Evolutionary conservation across 106 monocot genomes (phyloP), one percentile per base, ranked within the genome.

Genomic region (Apostasia shenzhenica): DNA sequence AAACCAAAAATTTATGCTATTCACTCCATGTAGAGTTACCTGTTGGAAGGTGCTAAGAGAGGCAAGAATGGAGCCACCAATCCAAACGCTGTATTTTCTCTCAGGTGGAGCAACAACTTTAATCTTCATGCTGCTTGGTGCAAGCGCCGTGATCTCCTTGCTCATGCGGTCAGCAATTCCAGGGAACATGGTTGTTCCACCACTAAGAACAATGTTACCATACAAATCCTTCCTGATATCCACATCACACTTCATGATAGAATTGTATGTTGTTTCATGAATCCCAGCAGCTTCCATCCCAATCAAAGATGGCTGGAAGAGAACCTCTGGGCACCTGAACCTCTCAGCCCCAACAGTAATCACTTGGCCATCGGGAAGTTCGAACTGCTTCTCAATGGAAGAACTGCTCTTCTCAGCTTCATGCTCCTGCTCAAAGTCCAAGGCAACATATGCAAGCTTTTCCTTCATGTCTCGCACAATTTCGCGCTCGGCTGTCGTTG

Each of bases 391-490:
- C 59, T 75, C 80, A 14, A 80, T 70, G 40, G 75, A 65, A 46
- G 75, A 76, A 47, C 76, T 75, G 52, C 41, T 76, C 49, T 67
- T 69, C 5, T 75, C 42, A 1, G 65, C 54, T 45, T 76, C 67
- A 14, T 76, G 71, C 54, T 80, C 80, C 8, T 75, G 75, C 66
- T 80, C 80, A 13, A 54, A 80, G 49, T 80, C 80, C 12, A 80
- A 63, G 3, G 80, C 80, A 2, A 80, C 56, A 7, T 80, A 80
- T 26, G 80, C 73, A 5, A 80, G 61, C 64, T 80, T 81, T 67
- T 81, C 81, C 63, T 81, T 81, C 3, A 82, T 78, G 52, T 82
- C 82, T 41, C 82, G 67, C 1, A 82, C 77, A 66, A 82, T 82
- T 78, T 82, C 82, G 43, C 77, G 77, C 48, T 83, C 82, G 0